These are phyloP conservation scores for Flaveria trinervia DNA, from an alignment of 129 eudicot genomes.

Conservation along the genomic window DNA sequence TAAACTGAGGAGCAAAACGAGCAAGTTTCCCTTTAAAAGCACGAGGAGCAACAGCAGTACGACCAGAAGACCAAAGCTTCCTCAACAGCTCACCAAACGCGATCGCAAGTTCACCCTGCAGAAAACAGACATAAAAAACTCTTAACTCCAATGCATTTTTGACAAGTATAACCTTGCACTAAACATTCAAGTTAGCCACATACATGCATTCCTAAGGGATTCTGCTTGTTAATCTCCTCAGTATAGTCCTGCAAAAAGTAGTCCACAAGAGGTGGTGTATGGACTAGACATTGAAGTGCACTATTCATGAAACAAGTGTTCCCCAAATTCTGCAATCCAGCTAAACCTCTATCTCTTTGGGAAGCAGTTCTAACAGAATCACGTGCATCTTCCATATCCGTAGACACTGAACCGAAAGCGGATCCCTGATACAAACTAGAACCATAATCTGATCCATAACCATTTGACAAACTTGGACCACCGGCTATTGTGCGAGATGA, in stretches of 20 bases:
- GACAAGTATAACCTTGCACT: not conserved
- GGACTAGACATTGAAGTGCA: conserved; percentile 90
- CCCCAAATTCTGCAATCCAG: conserved; percentile 94
- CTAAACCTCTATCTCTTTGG: conserved; percentile 74
- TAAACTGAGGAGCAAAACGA: conserved; percentile 99
- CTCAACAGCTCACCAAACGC: conserved; percentile 96
- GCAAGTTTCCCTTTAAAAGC: conserved; percentile 92
- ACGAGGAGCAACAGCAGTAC: conserved; percentile 81
- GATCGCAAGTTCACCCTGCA: conserved; percentile 97
- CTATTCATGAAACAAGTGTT: conserved; percentile 99
- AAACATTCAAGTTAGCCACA: conserved; percentile 26
- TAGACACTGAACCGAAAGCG: conserved; percentile 42
- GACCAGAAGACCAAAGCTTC: conserved; percentile 89
- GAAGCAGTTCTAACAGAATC: conserved; percentile 40
- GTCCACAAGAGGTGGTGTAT: conserved; percentile 82
- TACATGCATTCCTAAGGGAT: conserved; percentile 95
- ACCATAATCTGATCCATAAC: conserved; percentile 53
- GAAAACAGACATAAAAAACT: conserved; percentile 31
- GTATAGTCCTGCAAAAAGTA: conserved; percentile 84
- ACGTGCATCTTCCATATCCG: conserved; percentile 56
- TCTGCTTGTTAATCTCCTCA: conserved; percentile 83
- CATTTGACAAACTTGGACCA: conserved; percentile 88
- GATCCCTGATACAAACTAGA: conserved; percentile 48
- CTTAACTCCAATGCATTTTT: not conserved
- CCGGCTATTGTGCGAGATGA: conserved; percentile 87